Evolutionary conservation across 805 yeast genomes (phyloP).

Genomic region (Wickerhamomyces sydowiorum): DNA sequence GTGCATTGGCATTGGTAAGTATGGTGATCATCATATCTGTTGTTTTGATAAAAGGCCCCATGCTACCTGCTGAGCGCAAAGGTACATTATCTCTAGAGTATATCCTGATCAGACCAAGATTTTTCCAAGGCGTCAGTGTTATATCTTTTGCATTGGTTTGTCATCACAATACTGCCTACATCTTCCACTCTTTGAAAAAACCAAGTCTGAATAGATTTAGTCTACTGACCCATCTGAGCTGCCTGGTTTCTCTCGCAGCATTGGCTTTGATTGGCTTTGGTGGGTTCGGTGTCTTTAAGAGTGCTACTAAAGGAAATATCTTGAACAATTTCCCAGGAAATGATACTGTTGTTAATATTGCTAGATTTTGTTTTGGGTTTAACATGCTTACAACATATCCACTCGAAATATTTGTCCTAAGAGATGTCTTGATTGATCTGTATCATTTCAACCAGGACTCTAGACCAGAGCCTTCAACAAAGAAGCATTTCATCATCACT

Average conservation of each 20-base stretch:
- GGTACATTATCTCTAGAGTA: conserved; percentile 40
- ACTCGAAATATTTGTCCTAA: conserved; percentile 79
- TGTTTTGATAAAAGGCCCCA: conserved; percentile 72
- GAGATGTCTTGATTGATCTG: conserved; percentile 78
- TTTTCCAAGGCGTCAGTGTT: conserved; percentile 90
- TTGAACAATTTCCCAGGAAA: conserved; percentile 78
- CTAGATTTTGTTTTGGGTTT: conserved; percentile 85
- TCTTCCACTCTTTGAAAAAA: conserved; percentile 72
- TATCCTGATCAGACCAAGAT: conserved; percentile 51
- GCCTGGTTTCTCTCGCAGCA: conserved; percentile 72
- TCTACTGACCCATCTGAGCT: conserved; percentile 75
- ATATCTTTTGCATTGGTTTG: conserved; percentile 94
- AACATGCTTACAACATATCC: conserved; percentile 94
- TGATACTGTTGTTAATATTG: conserved; percentile 74
- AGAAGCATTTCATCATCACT: conserved; percentile 60
- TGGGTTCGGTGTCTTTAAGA: conserved; percentile 73
- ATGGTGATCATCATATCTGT: conserved; percentile 75
- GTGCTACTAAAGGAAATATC: conserved; percentile 78
- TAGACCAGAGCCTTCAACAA: conserved; percentile 35
- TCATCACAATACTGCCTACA: conserved; percentile 90
- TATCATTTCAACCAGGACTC: conserved; percentile 31
- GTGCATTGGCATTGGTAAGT: conserved; percentile 78
- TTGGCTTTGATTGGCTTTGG: conserved; percentile 74
- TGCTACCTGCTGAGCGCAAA: conserved; percentile 38
- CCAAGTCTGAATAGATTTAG: conserved; percentile 76